These are phyloP conservation scores for Diplocarpon rosae DNA, from an alignment of 2,329 filamentous ascomycete species.

Conservation along the genomic window DNA sequence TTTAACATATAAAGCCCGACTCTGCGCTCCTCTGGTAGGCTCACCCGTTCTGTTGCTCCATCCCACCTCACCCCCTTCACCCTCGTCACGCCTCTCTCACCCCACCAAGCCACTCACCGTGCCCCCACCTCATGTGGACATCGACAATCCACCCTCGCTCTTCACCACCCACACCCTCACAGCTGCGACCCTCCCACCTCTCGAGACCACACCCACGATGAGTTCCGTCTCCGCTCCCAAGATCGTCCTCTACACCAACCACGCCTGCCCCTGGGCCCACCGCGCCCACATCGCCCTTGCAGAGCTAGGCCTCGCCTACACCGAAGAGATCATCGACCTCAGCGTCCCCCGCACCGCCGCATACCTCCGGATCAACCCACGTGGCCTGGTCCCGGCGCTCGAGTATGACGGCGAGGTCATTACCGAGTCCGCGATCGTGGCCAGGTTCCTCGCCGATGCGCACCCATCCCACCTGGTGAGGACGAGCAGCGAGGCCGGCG, in stretches of 20 bases:
- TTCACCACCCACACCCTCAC: not conserved
- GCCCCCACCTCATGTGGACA: not conserved
- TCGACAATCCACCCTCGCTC: not conserved
- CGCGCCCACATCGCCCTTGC: slow-evolving; percentile 61
- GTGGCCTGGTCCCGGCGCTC: slow-evolving; percentile 64
- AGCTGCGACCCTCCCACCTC: not conserved
- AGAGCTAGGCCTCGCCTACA: slow-evolving; percentile 54
- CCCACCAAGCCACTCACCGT: no score
- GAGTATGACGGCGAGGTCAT: slow-evolving; percentile 57
- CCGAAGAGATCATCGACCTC: slow-evolving; percentile 66
- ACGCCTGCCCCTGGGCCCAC: slow-evolving; percentile 62
- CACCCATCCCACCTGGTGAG: slow-evolving; percentile 59
- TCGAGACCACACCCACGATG: slow-evolving; percentile 11
- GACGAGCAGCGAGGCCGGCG: slow-evolving; percentile 37
- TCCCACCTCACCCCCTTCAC: no score
- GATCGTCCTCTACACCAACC: slow-evolving; percentile 62
- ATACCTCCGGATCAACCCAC: slow-evolving; percentile 69
- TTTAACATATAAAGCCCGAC: no score
- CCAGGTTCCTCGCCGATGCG: slow-evolving; percentile 58
- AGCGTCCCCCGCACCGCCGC: slow-evolving; percentile 54
- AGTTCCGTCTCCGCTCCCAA: slow-evolving; percentile 11
- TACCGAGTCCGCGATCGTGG: slow-evolving; percentile 62
- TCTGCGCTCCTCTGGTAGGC: no score
- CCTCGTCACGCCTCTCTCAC: no score
- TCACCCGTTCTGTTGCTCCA: no score